Percentiles rank a stretch among this genome's conserved stretches.
These are phyloP conservation scores for Pseudogymnoascus sp. DNA, from an alignment of 2,329 filamentous ascomycete species.

Conservation along the genomic window DNA sequence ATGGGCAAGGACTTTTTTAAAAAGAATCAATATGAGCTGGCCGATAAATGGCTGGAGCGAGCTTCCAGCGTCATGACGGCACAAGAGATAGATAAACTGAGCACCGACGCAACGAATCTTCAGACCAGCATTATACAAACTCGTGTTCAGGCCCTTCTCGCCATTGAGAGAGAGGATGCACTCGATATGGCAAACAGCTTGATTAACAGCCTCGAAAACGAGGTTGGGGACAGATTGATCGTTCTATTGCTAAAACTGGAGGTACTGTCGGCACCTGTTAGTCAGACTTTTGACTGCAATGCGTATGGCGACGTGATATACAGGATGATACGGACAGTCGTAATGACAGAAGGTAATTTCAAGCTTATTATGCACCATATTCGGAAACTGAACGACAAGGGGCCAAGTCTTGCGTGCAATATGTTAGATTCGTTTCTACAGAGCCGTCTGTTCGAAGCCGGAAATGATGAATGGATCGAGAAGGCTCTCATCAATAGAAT, in stretches of 20 bases:
- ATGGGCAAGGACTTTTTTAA: conserved; percentile 57
- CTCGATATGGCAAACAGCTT: conserved; percentile 48
- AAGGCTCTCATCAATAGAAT: conserved; percentile 60
- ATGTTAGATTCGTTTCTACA: conserved; percentile 58
- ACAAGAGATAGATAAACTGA: conserved; percentile 48
- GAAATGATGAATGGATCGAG: conserved; percentile 55
- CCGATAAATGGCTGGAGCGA: conserved; percentile 66
- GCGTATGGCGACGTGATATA: conserved; percentile 48
- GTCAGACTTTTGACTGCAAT: conserved; percentile 41
- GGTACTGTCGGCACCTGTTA: conserved; percentile 44
- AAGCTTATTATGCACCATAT: conserved; percentile 61
- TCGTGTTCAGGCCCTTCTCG: conserved; percentile 49
- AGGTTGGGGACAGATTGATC: conserved; percentile 52
- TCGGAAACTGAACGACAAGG: conserved; percentile 53
- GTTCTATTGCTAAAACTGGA: conserved; percentile 64
- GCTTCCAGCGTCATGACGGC: conserved; percentile 52
- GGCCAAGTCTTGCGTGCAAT: conserved; percentile 39
- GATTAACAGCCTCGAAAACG: conserved; percentile 53
- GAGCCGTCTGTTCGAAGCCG: conserved; percentile 44
- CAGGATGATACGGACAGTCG: conserved; percentile 52
- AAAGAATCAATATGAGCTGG: conserved; percentile 45
- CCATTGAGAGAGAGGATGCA: conserved; percentile 36
- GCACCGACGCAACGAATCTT: conserved; percentile 54
- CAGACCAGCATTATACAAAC: conserved; percentile 59
- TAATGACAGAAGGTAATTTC: conserved; percentile 56